Evolutionary conservation across 371 early-diverging fungal species (phyloP).

Genomic region (Haplosporangium sp.): DNA sequence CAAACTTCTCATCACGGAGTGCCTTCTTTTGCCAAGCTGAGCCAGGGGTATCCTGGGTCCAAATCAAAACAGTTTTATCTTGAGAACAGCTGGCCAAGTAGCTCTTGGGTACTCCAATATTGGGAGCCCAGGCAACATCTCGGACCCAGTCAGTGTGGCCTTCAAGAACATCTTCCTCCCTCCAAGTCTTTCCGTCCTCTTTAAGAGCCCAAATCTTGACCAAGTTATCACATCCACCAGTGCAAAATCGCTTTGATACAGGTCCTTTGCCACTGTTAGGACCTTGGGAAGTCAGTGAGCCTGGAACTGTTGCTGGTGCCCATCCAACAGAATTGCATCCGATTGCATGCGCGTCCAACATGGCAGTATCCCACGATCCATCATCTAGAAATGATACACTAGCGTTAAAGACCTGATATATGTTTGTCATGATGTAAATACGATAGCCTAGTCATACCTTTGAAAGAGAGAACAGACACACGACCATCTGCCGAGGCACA

Average conservation of each 20-base stretch:
- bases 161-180: conserved; percentile 84
- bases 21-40: conserved; percentile 81
- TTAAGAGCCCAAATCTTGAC: conserved; percentile 94
- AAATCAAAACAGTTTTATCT: conserved; percentile 96
- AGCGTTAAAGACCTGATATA: not conserved
- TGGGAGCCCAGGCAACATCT: conserved; percentile 97
- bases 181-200: conserved; percentile 81
- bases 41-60: conserved; percentile 87
- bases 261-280: conserved; percentile 70
- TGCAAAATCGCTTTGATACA: conserved; percentile 84
- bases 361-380: conserved; percentile 81
- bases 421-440: not conserved
- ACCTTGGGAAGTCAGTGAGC: conserved; percentile 76
- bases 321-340: conserved; percentile 95
- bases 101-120: conserved; percentile 89
- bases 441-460: conserved; percentile 66
- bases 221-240: conserved; percentile 96
- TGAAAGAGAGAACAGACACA: conserved; percentile 90
- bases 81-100: conserved; percentile 95
- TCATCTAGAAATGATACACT: conserved; percentile 66
- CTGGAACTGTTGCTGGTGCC: conserved; percentile 93
- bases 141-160: conserved; percentile 99
- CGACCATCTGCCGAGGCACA: conserved; percentile 98
- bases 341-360: conserved; percentile 91
- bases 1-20: conserved; percentile 84